phyloP scores from a whole-genome alignment of 2,329 filamentous ascomycete genomes.

The Neofusicoccum kwambonambiense region DNA sequence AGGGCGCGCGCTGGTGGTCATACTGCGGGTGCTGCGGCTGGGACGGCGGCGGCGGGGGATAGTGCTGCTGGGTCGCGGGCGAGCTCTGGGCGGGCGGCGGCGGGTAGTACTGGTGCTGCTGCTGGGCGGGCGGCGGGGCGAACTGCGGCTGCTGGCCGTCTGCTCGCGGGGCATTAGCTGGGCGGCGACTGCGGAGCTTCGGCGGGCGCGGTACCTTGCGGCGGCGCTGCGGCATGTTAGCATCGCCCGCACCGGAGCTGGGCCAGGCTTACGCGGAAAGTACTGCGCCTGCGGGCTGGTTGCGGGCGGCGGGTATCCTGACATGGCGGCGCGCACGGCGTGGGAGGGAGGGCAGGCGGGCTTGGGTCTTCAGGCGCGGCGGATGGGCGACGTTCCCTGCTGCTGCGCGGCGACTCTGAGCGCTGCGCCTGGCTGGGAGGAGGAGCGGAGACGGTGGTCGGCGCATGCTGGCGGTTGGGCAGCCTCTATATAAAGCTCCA shows the following conservation, averaged over 20 bases:
- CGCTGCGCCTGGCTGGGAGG: background rate
- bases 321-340: slow-evolving; percentile 1
- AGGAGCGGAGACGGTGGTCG: background rate
- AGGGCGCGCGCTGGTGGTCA: slow-evolving; percentile 35
- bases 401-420: background rate
- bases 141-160: slow-evolving; percentile 20
- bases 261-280: slow-evolving; percentile 28
- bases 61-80: slow-evolving; percentile 36
- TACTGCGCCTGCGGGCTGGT: slow-evolving; percentile 36
- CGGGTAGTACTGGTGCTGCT: slow-evolving; percentile 22
- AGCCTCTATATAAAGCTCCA: slow-evolving; percentile 9
- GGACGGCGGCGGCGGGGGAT: slow-evolving; percentile 36
- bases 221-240: slow-evolving; percentile 12
- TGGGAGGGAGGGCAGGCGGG: background rate
- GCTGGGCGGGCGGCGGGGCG: slow-evolving; percentile 25
- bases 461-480: slow-evolving; percentile 9
- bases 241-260: background rate
- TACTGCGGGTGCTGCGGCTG: slow-evolving; percentile 25
- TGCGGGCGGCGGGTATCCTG: slow-evolving; percentile 14
- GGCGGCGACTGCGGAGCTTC: background rate
- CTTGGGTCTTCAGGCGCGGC: too few relatives aligned
- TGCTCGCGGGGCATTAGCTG: background rate
- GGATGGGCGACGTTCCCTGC: too few relatives aligned
- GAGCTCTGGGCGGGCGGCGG: slow-evolving; percentile 26
- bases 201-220: slow-evolving; percentile 22